Evolutionary conservation across 2,329 filamentous ascomycete species (phyloP).

Genomic region (Pestalotiopsis sp.): DNA sequence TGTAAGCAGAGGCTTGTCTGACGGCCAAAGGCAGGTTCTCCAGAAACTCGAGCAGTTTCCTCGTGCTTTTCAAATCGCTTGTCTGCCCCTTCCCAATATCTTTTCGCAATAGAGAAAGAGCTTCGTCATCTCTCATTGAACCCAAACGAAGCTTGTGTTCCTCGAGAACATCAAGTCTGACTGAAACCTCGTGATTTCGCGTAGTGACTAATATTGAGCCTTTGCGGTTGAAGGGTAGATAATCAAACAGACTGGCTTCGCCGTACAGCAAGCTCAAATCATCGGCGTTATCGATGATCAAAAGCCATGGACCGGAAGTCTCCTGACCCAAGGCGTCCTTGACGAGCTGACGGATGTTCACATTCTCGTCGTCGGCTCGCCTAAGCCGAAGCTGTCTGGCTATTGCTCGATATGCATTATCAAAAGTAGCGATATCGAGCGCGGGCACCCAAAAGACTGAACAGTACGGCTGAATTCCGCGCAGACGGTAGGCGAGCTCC

Average conservation of each 20-base stretch:
- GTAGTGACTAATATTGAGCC: slow-evolving; percentile 34
- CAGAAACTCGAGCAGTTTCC: slow-evolving; percentile 32
- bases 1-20: slow-evolving; percentile 18
- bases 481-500: slow-evolving; percentile 21
- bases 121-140: not conserved
- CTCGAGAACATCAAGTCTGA: slow-evolving; percentile 10
- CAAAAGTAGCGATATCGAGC: slow-evolving; percentile 23
- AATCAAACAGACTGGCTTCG: slow-evolving; percentile 15
- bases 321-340: slow-evolving; percentile 31
- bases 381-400: slow-evolving; percentile 29
- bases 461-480: not conserved
- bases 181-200: slow-evolving; percentile 18
- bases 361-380: slow-evolving; percentile 31
- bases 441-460: not conserved
- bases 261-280: slow-evolving; percentile 33
- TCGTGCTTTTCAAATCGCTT: slow-evolving; percentile 3
- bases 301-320: slow-evolving; percentile 35
- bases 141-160: slow-evolving; percentile 11
- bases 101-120: not conserved
- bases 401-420: slow-evolving; percentile 36
- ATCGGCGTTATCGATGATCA: slow-evolving; percentile 49
- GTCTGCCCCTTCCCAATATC: slow-evolving; percentile 3
- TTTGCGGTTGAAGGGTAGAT: slow-evolving; percentile 31
- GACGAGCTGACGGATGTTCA: slow-evolving; percentile 38
- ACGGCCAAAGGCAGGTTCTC: not conserved